Evolutionary conservation across 306 rosid genomes (phyloP), one percentile per base, ranked within the genome.

Genomic region (Lathyrus aphaca): DNA sequence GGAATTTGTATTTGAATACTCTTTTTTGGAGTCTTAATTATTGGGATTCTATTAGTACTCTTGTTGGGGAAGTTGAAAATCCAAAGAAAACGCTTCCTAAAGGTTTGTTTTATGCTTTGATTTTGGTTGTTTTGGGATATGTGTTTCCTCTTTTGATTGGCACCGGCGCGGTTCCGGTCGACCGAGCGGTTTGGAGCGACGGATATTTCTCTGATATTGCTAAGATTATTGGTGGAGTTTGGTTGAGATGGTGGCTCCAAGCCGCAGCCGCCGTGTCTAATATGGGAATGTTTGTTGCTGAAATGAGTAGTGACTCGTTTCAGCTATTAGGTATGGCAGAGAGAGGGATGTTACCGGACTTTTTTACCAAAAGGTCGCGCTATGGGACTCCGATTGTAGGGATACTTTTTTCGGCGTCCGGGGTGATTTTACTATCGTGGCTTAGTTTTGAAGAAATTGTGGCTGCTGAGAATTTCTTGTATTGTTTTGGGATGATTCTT

Each of bases 1-100:
- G 62, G 62, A 56, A 29, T 56, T 56, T 56, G 38, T 56, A 56
- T 56, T 56, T 56, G 62, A 56, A 56, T 56, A 56, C 62, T 27
- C 39, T 56, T 27, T 56, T 56, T 56, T 56, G 62, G 62, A 56
- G 30, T 56, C 62, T 56, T 56, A 56, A 56, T 7, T 56, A 56
- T 56, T 56, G 62, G 62, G 62, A 56, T 27, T 56, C 62, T 27
- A 56, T 56, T 3, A 56, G 62, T 56, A 56, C 62, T 56, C 17
- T 56, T 6, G 62, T 3, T 56, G 62, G 62, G 3, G 62, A 56
- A 56, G 62, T 56, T 56, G 39, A 56, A 56, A 56, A 56, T 27
- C 62, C 62, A 8, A 56, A 25, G 18, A 56, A 56, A 56, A 56
- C 62, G 5, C 62, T 56, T 27, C 62, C 62, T 10, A 56, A 56